Evolutionary conservation across 2,329 filamentous ascomycete species (phyloP).

Genomic region (Trichoderma cornu-damae): DNA sequence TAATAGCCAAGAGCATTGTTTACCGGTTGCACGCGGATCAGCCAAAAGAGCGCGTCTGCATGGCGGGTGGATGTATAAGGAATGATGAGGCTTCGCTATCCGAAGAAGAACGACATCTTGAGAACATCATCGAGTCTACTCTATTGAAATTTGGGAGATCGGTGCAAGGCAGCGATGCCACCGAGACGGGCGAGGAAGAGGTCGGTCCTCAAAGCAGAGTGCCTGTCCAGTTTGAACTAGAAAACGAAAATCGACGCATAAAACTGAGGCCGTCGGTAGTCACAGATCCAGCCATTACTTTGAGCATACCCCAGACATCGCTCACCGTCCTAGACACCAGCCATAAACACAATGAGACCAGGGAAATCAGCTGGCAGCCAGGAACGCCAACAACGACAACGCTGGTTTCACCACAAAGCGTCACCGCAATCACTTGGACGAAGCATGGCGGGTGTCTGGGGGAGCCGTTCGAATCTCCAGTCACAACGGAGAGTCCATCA

Average conservation of each 20-base stretch:
- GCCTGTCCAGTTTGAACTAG: slow-evolving; percentile 21
- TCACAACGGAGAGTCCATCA: not conserved
- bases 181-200: not conserved
- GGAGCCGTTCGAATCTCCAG: not conserved
- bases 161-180: not conserved
- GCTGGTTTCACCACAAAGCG: slow-evolving; percentile 28
- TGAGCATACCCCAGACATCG: slow-evolving; percentile 31
- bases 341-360: slow-evolving; percentile 25
- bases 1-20: slow-evolving; percentile 6
- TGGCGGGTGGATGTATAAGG: too few relatives aligned
- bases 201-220: not conserved
- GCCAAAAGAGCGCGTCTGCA: not conserved
- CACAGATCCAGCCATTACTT: slow-evolving; percentile 33
- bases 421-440: slow-evolving; percentile 31
- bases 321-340: slow-evolving; percentile 26
- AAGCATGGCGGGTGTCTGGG: slow-evolving; percentile 12
- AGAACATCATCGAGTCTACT: not conserved
- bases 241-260: slow-evolving; percentile 25
- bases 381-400: slow-evolving; percentile 26
- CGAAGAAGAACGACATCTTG: not conserved
- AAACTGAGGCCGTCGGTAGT: slow-evolving; percentile 23
- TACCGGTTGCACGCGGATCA: not conserved
- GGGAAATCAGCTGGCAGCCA: slow-evolving; percentile 18
- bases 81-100: not conserved
- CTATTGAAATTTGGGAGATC: not conserved